phyloP scores from a whole-genome alignment of 805 yeast genomes.

The Saccharomycopsis sp. region DNA sequence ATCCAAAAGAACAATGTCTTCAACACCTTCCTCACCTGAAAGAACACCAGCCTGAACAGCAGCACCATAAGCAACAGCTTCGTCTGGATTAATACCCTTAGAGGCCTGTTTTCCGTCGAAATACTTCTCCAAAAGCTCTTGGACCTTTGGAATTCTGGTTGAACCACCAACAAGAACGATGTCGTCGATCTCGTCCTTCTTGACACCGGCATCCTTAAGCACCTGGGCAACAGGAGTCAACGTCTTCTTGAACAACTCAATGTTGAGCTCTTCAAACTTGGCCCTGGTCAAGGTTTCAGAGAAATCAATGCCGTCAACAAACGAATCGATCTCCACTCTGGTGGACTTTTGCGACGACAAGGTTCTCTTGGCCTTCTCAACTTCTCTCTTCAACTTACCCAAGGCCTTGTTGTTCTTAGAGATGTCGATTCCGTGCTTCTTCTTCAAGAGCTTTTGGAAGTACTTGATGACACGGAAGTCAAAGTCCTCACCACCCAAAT shows the following conservation, averaged over 20 bases:
- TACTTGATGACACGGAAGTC: slow-evolving; percentile 85
- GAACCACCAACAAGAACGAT: slow-evolving; percentile 99
- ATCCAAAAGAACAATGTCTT: slow-evolving; percentile 82
- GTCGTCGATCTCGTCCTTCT: slow-evolving; percentile 83
- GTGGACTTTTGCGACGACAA: slow-evolving; percentile 93
- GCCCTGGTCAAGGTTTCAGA: slow-evolving; percentile 95
- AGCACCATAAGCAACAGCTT: slow-evolving; percentile 99
- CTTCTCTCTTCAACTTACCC: slow-evolving; percentile 34
- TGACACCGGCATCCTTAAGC: slow-evolving; percentile 84
- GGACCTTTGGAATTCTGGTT: slow-evolving; percentile 98
- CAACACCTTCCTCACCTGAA: slow-evolving; percentile 92
- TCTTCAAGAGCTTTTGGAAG: slow-evolving; percentile 81
- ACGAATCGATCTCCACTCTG: slow-evolving; percentile 92
- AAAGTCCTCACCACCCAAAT: slow-evolving; percentile 96
- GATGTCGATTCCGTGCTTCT: slow-evolving; percentile 85
- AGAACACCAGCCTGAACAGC: slow-evolving; percentile 99
- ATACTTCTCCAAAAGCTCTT: slow-evolving; percentile 81
- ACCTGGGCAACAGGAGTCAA: slow-evolving; percentile 95
- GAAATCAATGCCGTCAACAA: slow-evolving; percentile 91
- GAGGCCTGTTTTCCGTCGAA: slow-evolving; percentile 94
- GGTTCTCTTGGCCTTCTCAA: slow-evolving; percentile 88
- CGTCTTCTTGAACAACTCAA: slow-evolving; percentile 89
- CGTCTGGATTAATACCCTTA: slow-evolving; percentile 98
- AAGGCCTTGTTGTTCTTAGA: slow-evolving; percentile 49
- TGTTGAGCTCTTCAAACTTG: slow-evolving; percentile 93